Base-by-base conservation (phyloP, 345 rosid genomes). In the Kandelia obovata region DNA sequence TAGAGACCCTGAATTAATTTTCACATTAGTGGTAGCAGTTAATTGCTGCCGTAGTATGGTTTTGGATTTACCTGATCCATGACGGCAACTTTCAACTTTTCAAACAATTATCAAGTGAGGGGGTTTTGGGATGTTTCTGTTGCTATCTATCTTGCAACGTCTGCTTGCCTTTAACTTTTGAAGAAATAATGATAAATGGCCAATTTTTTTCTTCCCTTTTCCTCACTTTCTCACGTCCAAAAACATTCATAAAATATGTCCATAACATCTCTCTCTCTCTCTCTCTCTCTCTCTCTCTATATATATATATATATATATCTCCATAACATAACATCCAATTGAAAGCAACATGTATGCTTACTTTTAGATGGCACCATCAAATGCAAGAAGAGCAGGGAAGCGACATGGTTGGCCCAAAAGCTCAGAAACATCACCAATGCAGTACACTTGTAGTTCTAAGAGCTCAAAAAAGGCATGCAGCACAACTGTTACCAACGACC, bases 11-110 rank as follows among this genome's bases (percentile, higher is more conserved):
- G 75, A 72, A 72, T 60, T 58, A 68, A 30, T 58, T 39, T 46
- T 55, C 63, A 43, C 21, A 73, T 85, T 79, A 83, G 89, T 79
- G 75, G 89, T 43, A 81, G 86, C 81, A 79, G 52, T 13, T 31
- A 19, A 51, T 73, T 73, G 82, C 77, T 77, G 72, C 71, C 68
- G 80, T 74, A 59, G 67, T 69, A 67, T 58, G 39, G 20, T 58
- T 70, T 82, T 84, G 88, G 80, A 74, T 15, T 67, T 72, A 67
- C 76, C 28, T 9, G 60, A 37, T 68, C 34, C 27, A 16, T 19
- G 6, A 37, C 53, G 7, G 19, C 27, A 62, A 70, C 79, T 78
- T 80, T 73, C 37, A 76, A 39, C 21, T 32, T 35, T 58, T 65
- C 78, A 66, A 77, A 66, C 69, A 61, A 65, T 70, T 64, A 52